phyloP scores from a whole-genome alignment of 768 basidiomycete genomes.

The Omphalotus guepiniiformis region DNA sequence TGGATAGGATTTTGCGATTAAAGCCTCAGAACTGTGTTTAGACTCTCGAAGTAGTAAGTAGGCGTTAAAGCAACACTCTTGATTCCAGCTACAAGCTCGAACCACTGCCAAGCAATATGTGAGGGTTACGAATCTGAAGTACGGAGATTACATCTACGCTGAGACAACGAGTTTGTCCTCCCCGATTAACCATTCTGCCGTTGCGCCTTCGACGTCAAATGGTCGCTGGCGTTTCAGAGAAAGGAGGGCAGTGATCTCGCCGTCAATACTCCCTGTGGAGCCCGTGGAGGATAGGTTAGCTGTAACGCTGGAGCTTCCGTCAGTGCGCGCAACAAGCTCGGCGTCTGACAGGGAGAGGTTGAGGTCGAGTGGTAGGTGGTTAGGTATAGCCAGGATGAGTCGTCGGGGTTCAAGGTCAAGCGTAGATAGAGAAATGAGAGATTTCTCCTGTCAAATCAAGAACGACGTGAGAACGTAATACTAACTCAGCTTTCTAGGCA shows the following conservation, averaged over 20 bases:
- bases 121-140: neutral
- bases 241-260: conserved; percentile 32
- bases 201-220: conserved; percentile 58
- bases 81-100: no score
- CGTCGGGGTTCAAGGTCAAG: conserved; percentile 67
- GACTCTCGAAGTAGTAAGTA: no score
- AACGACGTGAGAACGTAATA: neutral
- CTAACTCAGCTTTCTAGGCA: conserved; percentile 1
- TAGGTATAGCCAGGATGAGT: conserved; percentile 48
- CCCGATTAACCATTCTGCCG: conserved; percentile 64
- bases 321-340: conserved; percentile 33
- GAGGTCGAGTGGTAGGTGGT: conserved; percentile 48
- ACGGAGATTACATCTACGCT: conserved; percentile 17
- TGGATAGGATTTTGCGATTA: no score
- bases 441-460: conserved; percentile 37
- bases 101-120: no score
- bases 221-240: conserved; percentile 53
- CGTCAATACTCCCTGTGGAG: conserved; percentile 17
- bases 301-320: neutral
- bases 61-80: no score
- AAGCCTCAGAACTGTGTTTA: no score
- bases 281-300: conserved; percentile 15
- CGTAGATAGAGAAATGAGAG: conserved; percentile 38
- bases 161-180: conserved; percentile 45
- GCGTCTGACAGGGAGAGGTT: conserved; percentile 54